Evolutionary conservation across 805 yeast species (phyloP), one percentile per base, ranked within the genome.

Genomic region (Brettanomyces sp.): DNA sequence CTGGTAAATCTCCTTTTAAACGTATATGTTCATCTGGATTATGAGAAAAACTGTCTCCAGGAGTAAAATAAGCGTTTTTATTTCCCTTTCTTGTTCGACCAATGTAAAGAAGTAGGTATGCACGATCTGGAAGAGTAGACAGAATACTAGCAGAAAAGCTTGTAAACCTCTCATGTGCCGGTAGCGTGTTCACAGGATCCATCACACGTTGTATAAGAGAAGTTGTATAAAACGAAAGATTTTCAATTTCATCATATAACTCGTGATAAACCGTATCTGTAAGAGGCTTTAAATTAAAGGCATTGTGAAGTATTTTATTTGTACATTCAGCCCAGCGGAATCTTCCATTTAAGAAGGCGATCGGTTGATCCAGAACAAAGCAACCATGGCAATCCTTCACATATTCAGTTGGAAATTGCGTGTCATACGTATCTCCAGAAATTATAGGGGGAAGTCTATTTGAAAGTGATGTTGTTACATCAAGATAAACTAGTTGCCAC

Each of bases 401-500:
- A 36, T 66, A 59, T 44, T 66, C 82, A 33, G 68, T 72, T 0
- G 83, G 82, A 52, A 76, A 58, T n/a, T 73, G 62, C 0, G 80
- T 80, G 51, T 79, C 80, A 56, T 73, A 75, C 52, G 77, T 82
- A 45, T 70, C 75, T 36, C 66, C 60, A 47, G 65, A 63, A 48
- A 80, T 74, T 33, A 75, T 67, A 1, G 84, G 85, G 0, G 78
- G 72, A 32, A 76, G 58, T 55, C 78, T 70, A 42, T 74, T 74
- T 50, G 78, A 77, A 47, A 77, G 71, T 36, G 82, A 71, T 7
- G 79, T 74, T 48, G 76, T 66, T 3, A 76, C 70, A 56, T 80
- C 86, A 49, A 80, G 59, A 25, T 77, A 76, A 49, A 78, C 77
- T 6, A 80, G 74, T 36, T 77, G 79, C 84, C 84, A 80, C 84